Percentiles rank a stretch among this genome's conserved stretches.
phyloP scores from a whole-genome alignment of 768 basidiomycete species.

The Phanerochaete sordida region DNA sequence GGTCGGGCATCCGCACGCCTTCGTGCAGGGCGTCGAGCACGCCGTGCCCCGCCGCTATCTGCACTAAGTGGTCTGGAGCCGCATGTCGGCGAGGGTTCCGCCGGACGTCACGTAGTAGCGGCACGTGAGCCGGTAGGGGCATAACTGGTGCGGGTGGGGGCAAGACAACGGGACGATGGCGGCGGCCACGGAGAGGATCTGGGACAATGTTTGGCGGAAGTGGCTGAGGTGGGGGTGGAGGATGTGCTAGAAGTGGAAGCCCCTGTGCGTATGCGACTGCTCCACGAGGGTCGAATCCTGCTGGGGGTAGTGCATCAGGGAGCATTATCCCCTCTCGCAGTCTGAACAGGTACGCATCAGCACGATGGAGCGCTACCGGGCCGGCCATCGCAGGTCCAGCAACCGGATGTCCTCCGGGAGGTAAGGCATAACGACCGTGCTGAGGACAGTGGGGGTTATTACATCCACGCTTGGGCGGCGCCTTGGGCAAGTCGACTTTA shows the following conservation, averaged over 20 bases:
- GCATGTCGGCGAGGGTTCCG: neutral
- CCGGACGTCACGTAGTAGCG: neutral
- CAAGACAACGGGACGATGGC: too few relatives aligned
- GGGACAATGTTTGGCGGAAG: too few relatives aligned
- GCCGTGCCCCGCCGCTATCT: neutral
- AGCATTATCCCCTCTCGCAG: too few relatives aligned
- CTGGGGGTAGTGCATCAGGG: too few relatives aligned
- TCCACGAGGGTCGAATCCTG: too few relatives aligned
- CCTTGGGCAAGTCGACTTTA: constrained; percentile 58
- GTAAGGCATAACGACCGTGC: neutral
- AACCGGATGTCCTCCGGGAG: neutral
- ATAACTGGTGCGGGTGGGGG: neutral
- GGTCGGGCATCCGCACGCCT: neutral
- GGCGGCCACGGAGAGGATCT: too few relatives aligned
- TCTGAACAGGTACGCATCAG: too few relatives aligned
- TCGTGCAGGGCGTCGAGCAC: neutral
- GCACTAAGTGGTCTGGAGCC: neutral
- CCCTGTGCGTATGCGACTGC: too few relatives aligned
- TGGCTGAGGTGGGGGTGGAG: too few relatives aligned
- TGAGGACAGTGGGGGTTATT: constrained; percentile 4
- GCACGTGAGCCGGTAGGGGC: neutral
- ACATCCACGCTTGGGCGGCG: constrained; percentile 27
- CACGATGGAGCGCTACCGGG: neutral
- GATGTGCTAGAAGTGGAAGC: too few relatives aligned
- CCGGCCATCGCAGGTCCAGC: neutral